phyloP scores from a whole-genome alignment of 1,284 basidiomycete genomes.

The Puccinia triticina region DNA sequence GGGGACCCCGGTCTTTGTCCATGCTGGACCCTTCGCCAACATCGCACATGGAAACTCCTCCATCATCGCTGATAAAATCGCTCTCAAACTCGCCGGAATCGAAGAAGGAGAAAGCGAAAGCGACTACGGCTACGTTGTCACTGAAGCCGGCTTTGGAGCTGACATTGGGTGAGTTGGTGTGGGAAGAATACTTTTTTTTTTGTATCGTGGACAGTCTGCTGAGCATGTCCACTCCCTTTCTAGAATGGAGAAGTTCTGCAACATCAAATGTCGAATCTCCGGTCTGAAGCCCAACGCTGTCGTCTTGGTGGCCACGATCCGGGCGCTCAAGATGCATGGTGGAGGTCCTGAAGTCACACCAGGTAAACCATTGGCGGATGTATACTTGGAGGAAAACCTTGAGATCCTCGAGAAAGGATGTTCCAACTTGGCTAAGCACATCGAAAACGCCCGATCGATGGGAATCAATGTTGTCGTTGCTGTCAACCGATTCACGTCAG shows the following conservation, averaged over 20 bases:
- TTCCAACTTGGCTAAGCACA: constrained; percentile 90
- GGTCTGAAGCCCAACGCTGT: constrained; percentile 91
- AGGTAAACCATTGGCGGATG: constrained; percentile 88
- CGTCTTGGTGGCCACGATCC: constrained; percentile 94
- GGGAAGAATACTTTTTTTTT: neutral
- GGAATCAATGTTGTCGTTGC: constrained; percentile 95
- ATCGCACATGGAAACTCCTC: constrained; percentile 99
- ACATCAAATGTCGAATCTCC: constrained; percentile 96
- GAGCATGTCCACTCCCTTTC: neutral
- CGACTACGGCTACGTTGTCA: constrained; percentile 90
- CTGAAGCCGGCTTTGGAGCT: constrained; percentile 97
- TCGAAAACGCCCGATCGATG: constrained; percentile 92
- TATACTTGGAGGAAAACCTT: constrained; percentile 91
- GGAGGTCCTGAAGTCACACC: constrained; percentile 96
- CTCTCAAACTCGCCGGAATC: constrained; percentile 94
- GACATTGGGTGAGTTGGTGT: constrained; percentile 74
- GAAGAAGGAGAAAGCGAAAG: constrained; percentile 83
- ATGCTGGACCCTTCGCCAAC: constrained; percentile 98
- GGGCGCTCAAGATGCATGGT: constrained; percentile 98
- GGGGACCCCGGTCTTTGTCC: constrained; percentile 98
- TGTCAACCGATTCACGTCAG: constrained; percentile 90
- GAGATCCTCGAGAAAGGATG: constrained; percentile 88
- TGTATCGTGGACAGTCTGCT: constrained; percentile 68
- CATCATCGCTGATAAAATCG: constrained; percentile 92
- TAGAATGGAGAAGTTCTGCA: constrained; percentile 80